Evolutionary conservation across 1,284 basidiomycete genomes (phyloP).

Genomic region (Trichosporon inkin): DNA sequence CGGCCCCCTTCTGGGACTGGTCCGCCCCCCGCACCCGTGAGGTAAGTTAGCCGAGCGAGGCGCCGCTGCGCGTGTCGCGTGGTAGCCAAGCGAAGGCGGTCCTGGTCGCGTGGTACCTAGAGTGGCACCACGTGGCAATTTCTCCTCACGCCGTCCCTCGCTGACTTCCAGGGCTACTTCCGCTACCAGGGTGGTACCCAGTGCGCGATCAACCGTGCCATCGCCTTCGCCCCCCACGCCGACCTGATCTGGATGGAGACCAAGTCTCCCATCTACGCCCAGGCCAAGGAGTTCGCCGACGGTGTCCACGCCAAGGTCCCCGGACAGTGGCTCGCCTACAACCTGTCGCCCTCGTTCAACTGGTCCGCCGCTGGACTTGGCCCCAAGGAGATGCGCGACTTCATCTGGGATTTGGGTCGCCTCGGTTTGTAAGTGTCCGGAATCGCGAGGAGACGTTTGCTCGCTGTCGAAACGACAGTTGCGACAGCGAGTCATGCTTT

Average conservation of each 20-base stretch:
- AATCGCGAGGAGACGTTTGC: no score
- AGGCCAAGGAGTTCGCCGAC: slow-evolving; percentile 87
- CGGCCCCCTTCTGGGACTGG: slow-evolving; percentile 74
- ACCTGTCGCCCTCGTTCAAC: slow-evolving; percentile 88
- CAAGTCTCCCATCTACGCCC: slow-evolving; percentile 87
- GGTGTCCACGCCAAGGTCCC: slow-evolving; percentile 78
- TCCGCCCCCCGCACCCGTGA: slow-evolving; percentile 89
- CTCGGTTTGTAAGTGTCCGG: slow-evolving; percentile 36
- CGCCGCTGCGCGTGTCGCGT: no score
- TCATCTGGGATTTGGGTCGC: slow-evolving; percentile 70
- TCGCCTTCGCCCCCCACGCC: slow-evolving; percentile 89
- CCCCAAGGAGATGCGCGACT: slow-evolving; percentile 79
- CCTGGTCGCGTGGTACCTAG: background rate
- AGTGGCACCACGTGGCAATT: no score
- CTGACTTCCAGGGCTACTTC: slow-evolving; percentile 67
- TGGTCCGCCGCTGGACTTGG: slow-evolving; percentile 78
- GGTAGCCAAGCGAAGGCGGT: no score
- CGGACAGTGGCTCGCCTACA: slow-evolving; percentile 90
- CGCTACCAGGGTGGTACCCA: slow-evolving; percentile 95
- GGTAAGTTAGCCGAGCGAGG: slow-evolving; percentile 16
- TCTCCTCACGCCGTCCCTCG: background rate
- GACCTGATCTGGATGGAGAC: slow-evolving; percentile 98
- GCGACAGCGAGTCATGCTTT: background rate
- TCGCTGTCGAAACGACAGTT: background rate
- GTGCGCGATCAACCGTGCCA: slow-evolving; percentile 86